A percentile compares a stretch with the other conserved stretches of the same genome.
phyloP scores from a whole-genome alignment of 1,139 yeast genomes.

The Kodamaea plutei region DNA sequence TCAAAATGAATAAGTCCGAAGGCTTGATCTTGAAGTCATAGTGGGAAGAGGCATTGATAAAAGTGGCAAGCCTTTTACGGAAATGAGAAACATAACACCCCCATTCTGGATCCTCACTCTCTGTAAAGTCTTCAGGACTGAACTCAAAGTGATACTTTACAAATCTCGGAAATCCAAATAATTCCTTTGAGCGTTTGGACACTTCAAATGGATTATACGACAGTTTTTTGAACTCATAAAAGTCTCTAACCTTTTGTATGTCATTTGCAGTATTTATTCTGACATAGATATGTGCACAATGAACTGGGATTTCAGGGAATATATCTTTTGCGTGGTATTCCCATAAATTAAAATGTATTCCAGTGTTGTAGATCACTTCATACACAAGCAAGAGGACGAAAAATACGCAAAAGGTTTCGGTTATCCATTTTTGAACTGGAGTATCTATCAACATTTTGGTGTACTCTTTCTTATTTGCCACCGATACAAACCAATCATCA shows the following conservation, averaged over 20 bases:
- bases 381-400: slow-evolving; percentile 36
- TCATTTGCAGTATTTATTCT: slow-evolving; percentile 41
- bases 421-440: slow-evolving; percentile 34
- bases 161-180: slow-evolving; percentile 20
- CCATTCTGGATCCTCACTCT: slow-evolving; percentile 55
- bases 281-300: slow-evolving; percentile 69
- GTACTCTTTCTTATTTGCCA: slow-evolving; percentile 13
- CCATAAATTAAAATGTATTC: slow-evolving; percentile 50
- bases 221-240: slow-evolving; percentile 21
- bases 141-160: slow-evolving; percentile 69
- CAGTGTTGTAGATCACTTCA: slow-evolving; percentile 45
- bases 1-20: slow-evolving; percentile 6
- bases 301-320: slow-evolving; percentile 67
- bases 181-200: slow-evolving; percentile 16
- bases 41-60: slow-evolving; percentile 49
- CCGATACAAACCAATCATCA: slow-evolving; percentile 7
- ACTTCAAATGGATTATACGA: slow-evolving; percentile 13
- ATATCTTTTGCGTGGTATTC: slow-evolving; percentile 62
- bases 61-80: slow-evolving; percentile 46
- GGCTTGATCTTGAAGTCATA: slow-evolving; percentile 22
- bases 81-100: slow-evolving; percentile 68
- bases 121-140: slow-evolving; percentile 71
- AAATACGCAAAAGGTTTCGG: slow-evolving; percentile 35
- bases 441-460: slow-evolving; percentile 28
- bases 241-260: slow-evolving; percentile 18